phyloP scores from a whole-genome alignment of 768 basidiomycete genomes.

The Xerocomellus intermedius region DNA sequence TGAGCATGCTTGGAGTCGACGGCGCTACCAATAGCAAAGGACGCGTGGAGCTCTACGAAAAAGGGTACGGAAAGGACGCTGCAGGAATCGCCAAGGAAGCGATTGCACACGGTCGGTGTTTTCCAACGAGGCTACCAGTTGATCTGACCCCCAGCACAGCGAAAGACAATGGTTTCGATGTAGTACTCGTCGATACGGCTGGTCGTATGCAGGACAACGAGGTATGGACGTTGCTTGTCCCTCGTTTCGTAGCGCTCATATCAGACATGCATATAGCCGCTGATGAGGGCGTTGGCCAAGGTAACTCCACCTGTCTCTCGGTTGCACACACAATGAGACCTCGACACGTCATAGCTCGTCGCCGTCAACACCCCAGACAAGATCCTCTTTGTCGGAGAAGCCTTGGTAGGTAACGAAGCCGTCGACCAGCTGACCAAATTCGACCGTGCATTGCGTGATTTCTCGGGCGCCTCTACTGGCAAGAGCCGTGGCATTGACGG shows the following conservation, averaged over 20 bases:
- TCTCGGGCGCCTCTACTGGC: conserved; percentile 66
- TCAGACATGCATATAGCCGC: conserved; percentile 50
- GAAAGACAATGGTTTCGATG: conserved; percentile 89
- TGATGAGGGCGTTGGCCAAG: conserved; percentile 99
- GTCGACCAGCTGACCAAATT: conserved; percentile 98
- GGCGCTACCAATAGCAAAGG: conserved; percentile 68
- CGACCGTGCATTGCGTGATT: conserved; percentile 90
- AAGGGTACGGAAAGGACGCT: conserved; percentile 98
- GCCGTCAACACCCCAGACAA: conserved; percentile 94
- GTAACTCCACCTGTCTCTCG: conserved; percentile 34
- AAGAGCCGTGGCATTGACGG: conserved; percentile 94
- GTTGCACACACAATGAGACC: not conserved
- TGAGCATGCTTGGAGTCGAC: conserved; percentile 78
- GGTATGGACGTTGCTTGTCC: conserved; percentile 40
- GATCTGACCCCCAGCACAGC: conserved; percentile 43
- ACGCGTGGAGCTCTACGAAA: conserved; percentile 90
- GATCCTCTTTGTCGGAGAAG: conserved; percentile 97
- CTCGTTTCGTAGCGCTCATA: not conserved
- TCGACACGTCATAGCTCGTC: conserved; percentile 59
- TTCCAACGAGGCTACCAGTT: not conserved
- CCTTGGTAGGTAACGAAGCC: conserved; percentile 97
- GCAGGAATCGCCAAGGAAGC: conserved; percentile 97
- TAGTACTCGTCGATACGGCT: conserved; percentile 96
- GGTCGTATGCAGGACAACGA: conserved; percentile 99
- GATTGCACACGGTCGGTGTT: conserved; percentile 74